These are phyloP conservation scores for Magnusiomyces suaveolens DNA, from an alignment of 1,139 yeast species.

Conservation along the genomic window DNA sequence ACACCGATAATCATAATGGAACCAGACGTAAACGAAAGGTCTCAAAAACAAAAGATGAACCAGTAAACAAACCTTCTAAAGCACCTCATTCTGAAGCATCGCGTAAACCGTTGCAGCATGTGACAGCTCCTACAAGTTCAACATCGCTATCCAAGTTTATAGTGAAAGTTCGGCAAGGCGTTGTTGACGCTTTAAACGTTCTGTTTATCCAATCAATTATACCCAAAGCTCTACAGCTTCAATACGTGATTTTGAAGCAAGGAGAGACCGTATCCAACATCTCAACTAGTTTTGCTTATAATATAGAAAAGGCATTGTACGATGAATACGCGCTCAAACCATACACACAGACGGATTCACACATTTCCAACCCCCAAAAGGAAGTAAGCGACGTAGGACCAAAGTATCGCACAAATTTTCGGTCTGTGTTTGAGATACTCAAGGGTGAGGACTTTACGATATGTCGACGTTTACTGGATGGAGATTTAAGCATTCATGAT, in stretches of 20 bases:
- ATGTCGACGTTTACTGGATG: conserved; percentile 39
- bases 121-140: background rate
- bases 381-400: conserved; percentile 32
- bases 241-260: conserved; percentile 24
- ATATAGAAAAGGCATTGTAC: conserved; percentile 36
- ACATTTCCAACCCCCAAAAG: conserved; percentile 15
- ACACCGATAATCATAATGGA: background rate
- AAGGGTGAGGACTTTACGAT: conserved; percentile 45
- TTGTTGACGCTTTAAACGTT: conserved; percentile 33
- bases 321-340: conserved; percentile 30
- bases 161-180: conserved; percentile 34
- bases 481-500: conserved; percentile 40
- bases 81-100: background rate
- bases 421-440: conserved; percentile 46
- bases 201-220: conserved; percentile 36
- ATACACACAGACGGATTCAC: conserved; percentile 9
- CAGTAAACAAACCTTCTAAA: background rate
- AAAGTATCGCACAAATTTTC: conserved; percentile 45
- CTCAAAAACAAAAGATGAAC: background rate
- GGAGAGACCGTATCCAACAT: conserved; percentile 37
- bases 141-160: background rate
- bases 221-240: conserved; percentile 32
- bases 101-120: background rate
- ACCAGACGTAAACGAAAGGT: background rate
- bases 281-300: conserved; percentile 34